Conservation (phyloP, 2,329 filamentous ascomycete species). For the Celoporthe dispersa region DNA sequence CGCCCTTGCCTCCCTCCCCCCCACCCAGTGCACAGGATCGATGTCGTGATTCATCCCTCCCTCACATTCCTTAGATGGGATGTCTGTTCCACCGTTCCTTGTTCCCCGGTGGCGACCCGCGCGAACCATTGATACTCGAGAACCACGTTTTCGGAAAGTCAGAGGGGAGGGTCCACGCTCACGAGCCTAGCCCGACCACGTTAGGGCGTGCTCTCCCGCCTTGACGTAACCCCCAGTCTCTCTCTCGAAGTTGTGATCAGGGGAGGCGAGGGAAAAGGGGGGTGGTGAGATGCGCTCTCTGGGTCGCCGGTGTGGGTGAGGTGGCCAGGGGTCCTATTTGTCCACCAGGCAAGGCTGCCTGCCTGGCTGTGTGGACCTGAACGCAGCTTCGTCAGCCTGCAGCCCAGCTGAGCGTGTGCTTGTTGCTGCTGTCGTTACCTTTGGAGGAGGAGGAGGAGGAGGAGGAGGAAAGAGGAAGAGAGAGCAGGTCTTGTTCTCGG, state of each 20-base stretch:
- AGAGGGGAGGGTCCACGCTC: not conserved
- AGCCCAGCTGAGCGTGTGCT: slow-evolving; percentile 22
- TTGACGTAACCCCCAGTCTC: slow-evolving; percentile 4
- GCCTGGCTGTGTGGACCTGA: not conserved
- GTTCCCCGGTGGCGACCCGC: slow-evolving; percentile 12
- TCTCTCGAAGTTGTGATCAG: slow-evolving; percentile 9
- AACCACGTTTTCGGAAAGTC: slow-evolving; percentile 11
- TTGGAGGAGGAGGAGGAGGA: no score
- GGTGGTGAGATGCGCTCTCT: not conserved
- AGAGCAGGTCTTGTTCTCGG: not conserved
- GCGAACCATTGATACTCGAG: slow-evolving; percentile 10
- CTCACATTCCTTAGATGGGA: slow-evolving; percentile 14
- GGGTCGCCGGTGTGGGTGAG: slow-evolving; percentile 11
- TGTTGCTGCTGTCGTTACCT: no score
- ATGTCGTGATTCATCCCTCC: slow-evolving; percentile 13
- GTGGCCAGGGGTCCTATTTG: slow-evolving; percentile 22
- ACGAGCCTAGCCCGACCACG: slow-evolving; percentile 4
- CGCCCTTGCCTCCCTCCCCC: slow-evolving; percentile 5
- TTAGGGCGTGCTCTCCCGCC: not conserved
- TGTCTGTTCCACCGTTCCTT: slow-evolving; percentile 8
- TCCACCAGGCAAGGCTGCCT: slow-evolving; percentile 4
- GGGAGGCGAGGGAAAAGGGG: slow-evolving; percentile 12
- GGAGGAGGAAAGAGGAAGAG: not conserved
- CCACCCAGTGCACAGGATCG: slow-evolving; percentile 9
- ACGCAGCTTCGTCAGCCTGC: slow-evolving; percentile 4